Evolutionary conservation across 139 green algal genomes (phyloP), one percentile per base, ranked within the genome.

Genomic region (Tetradesmus lagerheimii): DNA sequence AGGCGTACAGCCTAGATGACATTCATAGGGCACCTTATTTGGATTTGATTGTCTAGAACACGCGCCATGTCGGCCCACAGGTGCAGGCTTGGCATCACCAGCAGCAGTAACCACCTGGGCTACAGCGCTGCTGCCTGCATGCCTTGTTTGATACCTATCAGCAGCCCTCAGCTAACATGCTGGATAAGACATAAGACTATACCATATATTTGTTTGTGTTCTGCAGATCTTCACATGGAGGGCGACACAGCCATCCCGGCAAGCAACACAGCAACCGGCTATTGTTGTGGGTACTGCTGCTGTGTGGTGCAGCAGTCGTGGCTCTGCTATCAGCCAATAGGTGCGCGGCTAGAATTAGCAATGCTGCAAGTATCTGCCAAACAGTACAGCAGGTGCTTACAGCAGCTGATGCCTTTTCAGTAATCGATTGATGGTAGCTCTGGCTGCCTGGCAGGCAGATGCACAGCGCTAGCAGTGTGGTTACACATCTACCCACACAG

Each of bases 281-380:
- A 39, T 50, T 37, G 6, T 29, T 66, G 27, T 85, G 79, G 79
- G 8, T 64, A 27, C 25, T 85, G 41, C 79, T 85, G 43, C 79
- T 85, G 38, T 38, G 39, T 37, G 79, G 79, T 8, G 79, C 79
- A 27, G 45, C 80, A 86, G 80, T 31, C 4, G 80, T 86, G 37
- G 80, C 80, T 50, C 31, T 74, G 45, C 80, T 86, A 8, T 31
- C 82, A 78, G 53, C 82, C 41, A 87, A 38, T 37, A 47, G 76
- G 76, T 31, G 8, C 1, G 6, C 9, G 9, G 5, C 8, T 15
- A 47, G 16, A n/a, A 47, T 1, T 25, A 27, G 11, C 53, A 18
- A 53, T 16, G 14, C 29, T 18, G n/a, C 12, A 38, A 3, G 67
- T 18, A 23, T 14, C 23, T 29, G 62, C 29, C n/a, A 39, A 12